Evolutionary conservation across 2,329 filamentous ascomycete species (phyloP).

Genomic region (Emericellopsis cladophorae): DNA sequence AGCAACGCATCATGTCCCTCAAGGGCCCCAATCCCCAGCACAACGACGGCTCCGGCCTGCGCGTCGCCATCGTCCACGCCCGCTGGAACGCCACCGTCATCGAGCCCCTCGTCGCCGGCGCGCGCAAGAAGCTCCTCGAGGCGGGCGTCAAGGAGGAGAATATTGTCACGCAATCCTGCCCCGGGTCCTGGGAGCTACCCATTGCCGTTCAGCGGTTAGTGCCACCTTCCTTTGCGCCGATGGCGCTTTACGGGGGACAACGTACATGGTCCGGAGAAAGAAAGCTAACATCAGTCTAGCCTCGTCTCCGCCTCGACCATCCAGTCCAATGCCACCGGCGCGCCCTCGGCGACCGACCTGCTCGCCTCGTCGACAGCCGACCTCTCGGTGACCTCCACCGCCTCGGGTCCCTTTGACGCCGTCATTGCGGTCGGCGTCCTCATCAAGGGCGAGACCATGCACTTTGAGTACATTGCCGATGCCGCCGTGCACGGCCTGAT

Average conservation of each 20-base stretch:
- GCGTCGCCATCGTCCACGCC: constrained; percentile 90
- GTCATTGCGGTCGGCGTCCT: constrained; percentile 91
- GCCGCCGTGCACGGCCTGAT: constrained; percentile 85
- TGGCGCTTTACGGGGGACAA: background rate
- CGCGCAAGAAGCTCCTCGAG: constrained; percentile 62
- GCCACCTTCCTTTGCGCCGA: constrained; percentile 5
- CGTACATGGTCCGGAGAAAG: background rate
- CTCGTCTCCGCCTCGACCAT: constrained; percentile 79
- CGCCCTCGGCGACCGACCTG: constrained; percentile 61
- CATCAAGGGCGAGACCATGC: constrained; percentile 98
- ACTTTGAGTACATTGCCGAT: constrained; percentile 97
- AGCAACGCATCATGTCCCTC: constrained; percentile 24
- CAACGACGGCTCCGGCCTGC: constrained; percentile 59
- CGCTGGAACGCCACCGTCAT: constrained; percentile 91
- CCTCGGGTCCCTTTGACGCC: constrained; percentile 69
- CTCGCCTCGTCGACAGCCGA: constrained; percentile 59
- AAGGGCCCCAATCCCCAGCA: constrained; percentile 45
- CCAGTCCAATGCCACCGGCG: constrained; percentile 54
- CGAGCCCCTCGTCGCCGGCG: constrained; percentile 68
- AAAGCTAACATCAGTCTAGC: constrained; percentile 26
- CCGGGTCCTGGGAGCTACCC: constrained; percentile 89
- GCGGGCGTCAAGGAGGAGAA: constrained; percentile 79
- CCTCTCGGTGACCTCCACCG: constrained; percentile 36
- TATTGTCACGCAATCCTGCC: constrained; percentile 80
- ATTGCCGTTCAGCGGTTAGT: constrained; percentile 73